These are phyloP conservation scores for Malassezia slooffiae DNA, from an alignment of 1,284 basidiomycete genomes.

Conservation along the genomic window DNA sequence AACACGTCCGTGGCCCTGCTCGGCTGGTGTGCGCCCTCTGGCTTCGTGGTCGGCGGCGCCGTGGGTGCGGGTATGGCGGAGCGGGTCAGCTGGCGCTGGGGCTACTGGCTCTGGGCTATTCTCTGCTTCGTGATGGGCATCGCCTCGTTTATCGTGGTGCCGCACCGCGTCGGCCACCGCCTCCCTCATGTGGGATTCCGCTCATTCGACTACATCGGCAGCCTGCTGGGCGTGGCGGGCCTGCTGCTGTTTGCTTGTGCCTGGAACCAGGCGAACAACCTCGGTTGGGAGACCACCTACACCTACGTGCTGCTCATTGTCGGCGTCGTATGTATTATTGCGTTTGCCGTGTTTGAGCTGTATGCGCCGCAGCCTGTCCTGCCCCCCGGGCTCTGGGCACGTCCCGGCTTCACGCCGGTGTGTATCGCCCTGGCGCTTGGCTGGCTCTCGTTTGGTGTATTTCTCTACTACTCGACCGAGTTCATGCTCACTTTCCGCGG, in stretches of 20 bases:
- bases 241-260: constrained; percentile 30
- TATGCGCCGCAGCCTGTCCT: constrained; percentile 21
- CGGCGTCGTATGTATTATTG: constrained; percentile 18
- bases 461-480: constrained; percentile 2
- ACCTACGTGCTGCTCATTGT: constrained; percentile 28
- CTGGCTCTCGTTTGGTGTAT: constrained; percentile 21
- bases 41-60: constrained; percentile 26
- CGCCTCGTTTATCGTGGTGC: constrained; percentile 16
- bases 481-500: constrained; percentile 15
- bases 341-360: constrained; percentile 20
- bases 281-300: constrained; percentile 29
- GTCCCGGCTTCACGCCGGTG: constrained; percentile 13
- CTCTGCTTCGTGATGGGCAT: constrained; percentile 13
- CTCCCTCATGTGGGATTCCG: constrained; percentile 16
- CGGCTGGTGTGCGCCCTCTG: constrained; percentile 28
- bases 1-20: constrained; percentile 24
- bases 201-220: constrained; percentile 14
- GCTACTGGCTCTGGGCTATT: constrained; percentile 27
- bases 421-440: constrained; percentile 19
- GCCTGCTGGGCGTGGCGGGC: constrained; percentile 20
- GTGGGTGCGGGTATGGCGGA: constrained; percentile 17
- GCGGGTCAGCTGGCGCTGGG: constrained; percentile 22
- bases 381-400: constrained; percentile 21
- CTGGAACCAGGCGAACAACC: constrained; percentile 29
- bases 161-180: constrained; percentile 19